Conservation (phyloP, 2,329 filamentous ascomycete species). For the Phialophora macrospora region DNA sequence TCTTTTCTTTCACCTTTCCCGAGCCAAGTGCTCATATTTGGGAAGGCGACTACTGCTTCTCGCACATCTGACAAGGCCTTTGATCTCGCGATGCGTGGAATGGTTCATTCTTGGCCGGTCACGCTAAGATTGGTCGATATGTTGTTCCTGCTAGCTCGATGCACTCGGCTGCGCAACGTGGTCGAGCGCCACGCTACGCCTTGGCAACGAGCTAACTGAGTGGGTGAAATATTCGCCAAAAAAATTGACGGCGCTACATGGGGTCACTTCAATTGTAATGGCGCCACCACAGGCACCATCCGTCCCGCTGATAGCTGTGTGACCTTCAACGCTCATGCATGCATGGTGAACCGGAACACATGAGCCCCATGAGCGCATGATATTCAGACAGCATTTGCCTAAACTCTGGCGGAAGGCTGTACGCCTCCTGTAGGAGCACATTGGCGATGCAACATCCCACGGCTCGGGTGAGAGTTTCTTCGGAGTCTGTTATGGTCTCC, state of each 20-base stretch:
- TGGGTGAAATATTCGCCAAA: neutral
- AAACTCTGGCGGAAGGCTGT: neutral
- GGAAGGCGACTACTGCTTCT: neutral
- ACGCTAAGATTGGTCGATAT: neutral
- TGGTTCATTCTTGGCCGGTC: neutral
- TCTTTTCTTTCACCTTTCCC: neutral
- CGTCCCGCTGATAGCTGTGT: neutral
- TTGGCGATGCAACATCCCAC: neutral
- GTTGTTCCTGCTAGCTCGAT: neutral
- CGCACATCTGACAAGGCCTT: neutral
- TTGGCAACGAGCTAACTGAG: neutral
- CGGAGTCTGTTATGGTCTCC: neutral
- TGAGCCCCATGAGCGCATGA: neutral
- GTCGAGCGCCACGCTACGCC: neutral
- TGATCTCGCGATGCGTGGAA: neutral
- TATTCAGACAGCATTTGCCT: neutral
- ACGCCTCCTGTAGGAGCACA: neutral
- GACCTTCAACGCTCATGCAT: neutral
- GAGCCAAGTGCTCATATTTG: neutral
- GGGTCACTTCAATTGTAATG: neutral
- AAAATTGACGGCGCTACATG: neutral
- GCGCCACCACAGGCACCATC: neutral
- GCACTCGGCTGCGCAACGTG: neutral
- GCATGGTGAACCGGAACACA: neutral
- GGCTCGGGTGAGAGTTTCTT: too few species aligned